Base-by-base conservation (phyloP, 1,284 basidiomycete genomes). In the Trichosporon coremiiforme region DNA sequence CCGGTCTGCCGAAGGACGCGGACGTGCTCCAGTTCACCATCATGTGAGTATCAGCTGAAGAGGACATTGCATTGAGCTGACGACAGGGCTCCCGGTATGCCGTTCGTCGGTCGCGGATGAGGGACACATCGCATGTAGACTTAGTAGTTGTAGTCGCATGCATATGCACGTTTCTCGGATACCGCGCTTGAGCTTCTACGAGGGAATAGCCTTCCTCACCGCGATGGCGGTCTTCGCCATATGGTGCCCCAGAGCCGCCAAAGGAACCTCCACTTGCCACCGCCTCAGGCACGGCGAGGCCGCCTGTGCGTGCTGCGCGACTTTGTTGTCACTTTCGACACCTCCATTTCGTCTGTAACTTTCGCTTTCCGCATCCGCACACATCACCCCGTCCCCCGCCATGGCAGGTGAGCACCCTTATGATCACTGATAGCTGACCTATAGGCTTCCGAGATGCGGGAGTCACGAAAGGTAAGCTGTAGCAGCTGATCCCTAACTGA, bases 1-100 rank as follows among this genome's bases (percentile, higher is more conserved):
- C 90, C 0, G 84, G 84, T 38, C 83, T 94, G 50, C 90, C 90
- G 0, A 85, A 86, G 17, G 86, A 89, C 66, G 89, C 91, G 2
- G 89, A 90, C 31, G 87, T 93, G 66, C 86, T 92, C 55, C 73
- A 74, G 63, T 38, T 74, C n/a, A 68, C 67, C 22, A 75, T 93
- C 77, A 90, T 92, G 91, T 91, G 75, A 75, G 90, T 85, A 13
- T 25, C 31, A 12, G 9, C 2, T 7, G 29, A 25, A 25, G 25
- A 25, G 25, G 25, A 25, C 25, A 25, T 25, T 25, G 25, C 25
- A 25, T 25, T 25, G 25, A 22, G 67, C 65, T 69, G 66, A 73
- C 67, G 9, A 35, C 67, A 73, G 72, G 65, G 70, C 72, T 20
- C 66, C 70, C 10, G 69, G 70, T 8, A 73, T 73, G 72, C 72